Conservation (phyloP, 2,329 filamentous ascomycete species). For the Colletotrichum theobromicola region DNA sequence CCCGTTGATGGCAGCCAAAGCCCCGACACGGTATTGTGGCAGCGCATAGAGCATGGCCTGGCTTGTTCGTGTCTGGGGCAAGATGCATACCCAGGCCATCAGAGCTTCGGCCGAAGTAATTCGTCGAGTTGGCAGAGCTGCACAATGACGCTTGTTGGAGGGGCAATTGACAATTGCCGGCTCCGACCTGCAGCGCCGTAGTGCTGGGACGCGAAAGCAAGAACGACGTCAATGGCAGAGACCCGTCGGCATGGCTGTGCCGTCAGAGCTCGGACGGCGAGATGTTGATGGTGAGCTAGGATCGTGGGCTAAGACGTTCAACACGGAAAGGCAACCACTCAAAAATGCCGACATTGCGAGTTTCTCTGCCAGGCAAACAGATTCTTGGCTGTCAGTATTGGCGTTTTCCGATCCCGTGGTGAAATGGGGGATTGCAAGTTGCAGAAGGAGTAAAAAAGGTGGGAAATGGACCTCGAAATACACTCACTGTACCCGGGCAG, state of each 20-base stretch:
- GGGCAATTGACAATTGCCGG: no score
- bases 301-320: neutral
- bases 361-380: neutral
- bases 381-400: neutral
- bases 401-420: neutral
- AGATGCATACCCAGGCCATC: neutral
- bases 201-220: neutral
- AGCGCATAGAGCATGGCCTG: neutral
- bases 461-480: neutral
- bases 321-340: neutral
- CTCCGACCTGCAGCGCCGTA: no score
- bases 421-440: neutral
- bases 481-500: no score
- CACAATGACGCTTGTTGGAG: neutral
- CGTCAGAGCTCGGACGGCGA: neutral
- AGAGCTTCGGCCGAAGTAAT: neutral
- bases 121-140: neutral
- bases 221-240: neutral
- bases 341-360: neutral
- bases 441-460: neutral
- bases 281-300: neutral
- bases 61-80: neutral
- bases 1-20: neutral
- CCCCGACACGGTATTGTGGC: neutral
- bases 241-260: neutral